Base-by-base conservation (phyloP, 805 yeast genomes). In the Metschnikowia similis region DNA sequence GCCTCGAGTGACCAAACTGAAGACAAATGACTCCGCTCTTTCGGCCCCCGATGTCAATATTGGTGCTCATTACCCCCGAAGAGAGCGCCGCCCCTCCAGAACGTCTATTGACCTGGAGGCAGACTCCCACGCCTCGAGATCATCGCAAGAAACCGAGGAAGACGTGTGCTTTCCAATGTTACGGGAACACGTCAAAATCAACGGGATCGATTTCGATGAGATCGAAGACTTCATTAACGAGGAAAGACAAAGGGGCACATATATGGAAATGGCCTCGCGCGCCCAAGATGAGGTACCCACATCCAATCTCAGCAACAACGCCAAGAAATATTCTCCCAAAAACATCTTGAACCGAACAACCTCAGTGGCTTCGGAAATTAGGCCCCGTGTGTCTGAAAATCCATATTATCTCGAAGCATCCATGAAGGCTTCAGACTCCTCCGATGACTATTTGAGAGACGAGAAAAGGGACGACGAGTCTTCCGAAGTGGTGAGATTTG, bases 111-210 rank as follows among this genome's bases (percentile, higher is more conserved):
- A 84, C 59, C 79, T 83, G 52, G 92, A 86, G 56, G 78, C 76
- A 17, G 85, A 80, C 57, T 85, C 91, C 1, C 87, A 82, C 57
- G 87, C 84, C 1, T 85, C 92, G 8, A 75, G 89, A 56, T 82
- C 84, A 16, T 84, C 91, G 4, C 96, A 88, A 58, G 97, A 90
- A 63, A 89, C 96, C 0, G 98, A 92, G 62, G 97, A 89, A 64
- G 98, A 92, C 77, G 99, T 92, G 41, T 92, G 98, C 74, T 91
- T 91, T 69, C 98, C 98, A 2, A 85, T 89, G 89, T 71, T 82
- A 45, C 83, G 87, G 4, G 85, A 85, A 52, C 77, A 73, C 53
- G 70, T 73, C 28, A 65, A 75, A 47, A 71, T 80, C 39, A 83
- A 83, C 52, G 97, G 96, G 14, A 88, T 94, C 57, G 96, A 92